Evolutionary conservation across 140 eudicot species (phyloP), one percentile per base, ranked within the genome.

Genomic region (Cichorium intybus): DNA sequence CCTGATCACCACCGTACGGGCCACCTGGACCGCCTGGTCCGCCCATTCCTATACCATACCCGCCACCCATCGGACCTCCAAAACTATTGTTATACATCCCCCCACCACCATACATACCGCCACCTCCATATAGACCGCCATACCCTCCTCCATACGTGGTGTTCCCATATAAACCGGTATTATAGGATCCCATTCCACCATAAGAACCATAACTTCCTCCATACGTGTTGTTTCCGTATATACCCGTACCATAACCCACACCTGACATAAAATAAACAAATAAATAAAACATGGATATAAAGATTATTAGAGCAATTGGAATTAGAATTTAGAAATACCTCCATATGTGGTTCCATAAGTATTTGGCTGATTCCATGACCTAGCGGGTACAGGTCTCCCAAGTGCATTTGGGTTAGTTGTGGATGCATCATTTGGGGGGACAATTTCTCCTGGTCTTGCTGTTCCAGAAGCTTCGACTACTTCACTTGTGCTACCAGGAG

Each of bases 381-480:
- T 76, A 39, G 95, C 15, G 18, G 97, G 97, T 4, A 91, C 85
- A 52, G 96, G 89, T 76, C 97, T 83, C 15, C 82, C 92, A 53
- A 86, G 80, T n/a, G 88, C 55, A 64, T 81, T 88, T 8, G 70
- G n/a, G n/a, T n/a, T 54, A 8, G 76, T 21, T 60, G 93, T 66
- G 18, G 67, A 81, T 56, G 92, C 31, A 62, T 79, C 74, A 15
- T 80, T 69, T 37, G 87, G 23, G 4, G 85, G 64, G 71, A 91
- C 97, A 59, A 85, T 82, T 75, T 87, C 97, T 65, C 97, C 97
- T 6, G 95, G 97, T 48, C 80, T 81, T 27, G 97, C 96, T 22
- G 97, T 87, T 59, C 97, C 97, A 64, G 96, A 91, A 62, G 96
- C 90, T 50, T 91, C 97, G 9, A 91, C 97, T 35, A 87, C 90